Percentiles rank a stretch among this genome's conserved stretches.
Evolutionary conservation across 768 basidiomycete species (phyloP).

Genomic region (Polyporus arcularius): DNA sequence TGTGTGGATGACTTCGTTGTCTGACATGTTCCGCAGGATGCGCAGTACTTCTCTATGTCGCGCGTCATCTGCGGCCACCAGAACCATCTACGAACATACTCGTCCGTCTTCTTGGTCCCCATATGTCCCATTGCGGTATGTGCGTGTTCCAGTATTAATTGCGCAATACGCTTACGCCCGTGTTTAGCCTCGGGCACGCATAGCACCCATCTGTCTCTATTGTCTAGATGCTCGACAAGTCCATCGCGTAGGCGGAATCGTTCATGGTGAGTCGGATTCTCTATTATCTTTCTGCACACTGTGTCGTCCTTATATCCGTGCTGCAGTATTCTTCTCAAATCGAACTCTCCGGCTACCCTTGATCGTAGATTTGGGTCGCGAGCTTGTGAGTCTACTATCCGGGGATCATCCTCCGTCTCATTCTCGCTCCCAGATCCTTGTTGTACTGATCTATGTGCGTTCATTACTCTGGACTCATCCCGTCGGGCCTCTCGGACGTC

Average conservation of each 20-base stretch:
- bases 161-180: conserved; percentile 4
- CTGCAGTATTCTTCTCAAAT: too few species aligned
- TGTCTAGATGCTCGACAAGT: background rate
- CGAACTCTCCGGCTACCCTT: too few species aligned
- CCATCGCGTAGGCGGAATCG: conserved; percentile 6
- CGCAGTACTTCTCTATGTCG: conserved; percentile 22
- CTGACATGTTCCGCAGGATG: conserved; percentile 24
- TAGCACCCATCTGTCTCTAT: conserved; percentile 4
- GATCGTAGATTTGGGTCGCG: too few species aligned
- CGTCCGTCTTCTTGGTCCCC: conserved; percentile 26
- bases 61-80: conserved; percentile 36
- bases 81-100: conserved; percentile 35
- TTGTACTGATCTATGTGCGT: conserved; percentile 47
- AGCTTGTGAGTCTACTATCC: too few species aligned
- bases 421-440: too few species aligned
- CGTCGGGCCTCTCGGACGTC: conserved; percentile 29
- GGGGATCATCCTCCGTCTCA: too few species aligned
- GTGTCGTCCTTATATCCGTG: too few species aligned
- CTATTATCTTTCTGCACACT: too few species aligned
- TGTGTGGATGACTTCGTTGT: conserved; percentile 10
- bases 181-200: conserved; percentile 25
- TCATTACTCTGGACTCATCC: conserved; percentile 41
- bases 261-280: conserved; percentile 19
- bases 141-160: conserved; percentile 28
- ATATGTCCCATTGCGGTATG: conserved; percentile 37